Evolutionary conservation across 306 rosid genomes (phyloP).

Genomic region (Urtica urens): DNA sequence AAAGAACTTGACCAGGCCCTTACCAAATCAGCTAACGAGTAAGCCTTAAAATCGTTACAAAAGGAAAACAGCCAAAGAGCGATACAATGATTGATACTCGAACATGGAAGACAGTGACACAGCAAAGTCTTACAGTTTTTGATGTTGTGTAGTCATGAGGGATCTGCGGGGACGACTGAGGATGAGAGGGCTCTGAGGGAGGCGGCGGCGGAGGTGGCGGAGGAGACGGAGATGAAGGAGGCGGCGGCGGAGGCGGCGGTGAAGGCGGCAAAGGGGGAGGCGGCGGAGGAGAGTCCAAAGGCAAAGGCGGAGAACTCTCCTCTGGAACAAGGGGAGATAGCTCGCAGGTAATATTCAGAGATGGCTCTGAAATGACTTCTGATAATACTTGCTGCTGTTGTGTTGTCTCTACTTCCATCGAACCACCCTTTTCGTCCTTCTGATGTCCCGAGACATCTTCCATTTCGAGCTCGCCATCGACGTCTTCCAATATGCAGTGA

Average conservation of each 20-base stretch:
- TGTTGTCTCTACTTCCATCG: constrained; percentile 39
- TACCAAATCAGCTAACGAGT: too few species aligned
- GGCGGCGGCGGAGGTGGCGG: constrained; percentile 33
- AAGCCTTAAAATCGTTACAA: constrained; percentile 10
- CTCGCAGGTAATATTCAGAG: constrained; percentile 30
- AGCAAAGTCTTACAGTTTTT: too few species aligned
- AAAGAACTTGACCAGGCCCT: too few species aligned
- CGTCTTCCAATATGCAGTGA: constrained; percentile 89
- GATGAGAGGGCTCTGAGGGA: constrained; percentile 52
- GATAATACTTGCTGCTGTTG: constrained; percentile 29
- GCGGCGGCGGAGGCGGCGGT: constrained; percentile 72
- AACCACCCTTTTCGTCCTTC: constrained; percentile 59
- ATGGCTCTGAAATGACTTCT: constrained; percentile 31
- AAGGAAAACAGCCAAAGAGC: too few species aligned
- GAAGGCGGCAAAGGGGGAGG: constrained; percentile 93
- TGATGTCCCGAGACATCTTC: constrained; percentile 93
- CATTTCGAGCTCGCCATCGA: constrained; percentile 97
- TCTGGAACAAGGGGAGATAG: constrained; percentile 38
- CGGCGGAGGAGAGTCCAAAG: constrained; percentile 84
- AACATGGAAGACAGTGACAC: too few species aligned
- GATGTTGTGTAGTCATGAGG: constrained; percentile 52
- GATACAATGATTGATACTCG: too few species aligned
- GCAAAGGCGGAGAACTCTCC: constrained; percentile 89
- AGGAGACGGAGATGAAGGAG: constrained; percentile 29
- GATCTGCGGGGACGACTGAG: constrained; percentile 47